Conservation (phyloP, 352 stramenopile genomes). For the Globisporangium lucens region DNA sequence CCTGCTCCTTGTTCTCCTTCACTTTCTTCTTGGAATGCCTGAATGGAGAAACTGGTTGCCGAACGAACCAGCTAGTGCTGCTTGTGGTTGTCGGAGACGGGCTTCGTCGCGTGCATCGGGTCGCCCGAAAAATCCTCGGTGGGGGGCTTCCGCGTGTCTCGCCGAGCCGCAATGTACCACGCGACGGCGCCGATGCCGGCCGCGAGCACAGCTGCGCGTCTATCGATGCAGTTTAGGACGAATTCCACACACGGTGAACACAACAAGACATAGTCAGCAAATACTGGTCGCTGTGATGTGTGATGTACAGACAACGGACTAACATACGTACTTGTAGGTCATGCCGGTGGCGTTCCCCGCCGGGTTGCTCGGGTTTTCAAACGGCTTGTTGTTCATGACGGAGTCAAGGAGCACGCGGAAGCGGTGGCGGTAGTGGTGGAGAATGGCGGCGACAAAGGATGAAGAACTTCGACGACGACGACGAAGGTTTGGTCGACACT, state of each 20-base stretch:
- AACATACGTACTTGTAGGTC: not conserved
- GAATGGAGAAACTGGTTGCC: not conserved
- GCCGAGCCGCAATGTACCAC: not conserved
- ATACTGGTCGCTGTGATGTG: too few species aligned
- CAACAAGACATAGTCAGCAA: too few species aligned
- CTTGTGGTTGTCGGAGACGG: not conserved
- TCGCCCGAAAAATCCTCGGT: not conserved
- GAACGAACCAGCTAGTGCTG: not conserved
- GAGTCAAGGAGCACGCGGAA: not conserved
- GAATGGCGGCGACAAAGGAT: not conserved
- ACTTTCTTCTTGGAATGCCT: not conserved
- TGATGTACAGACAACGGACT: not conserved
- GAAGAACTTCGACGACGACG: not conserved
- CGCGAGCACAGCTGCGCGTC: not conserved
- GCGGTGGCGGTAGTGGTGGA: not conserved
- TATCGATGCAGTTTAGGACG: not conserved
- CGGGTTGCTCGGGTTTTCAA: not conserved
- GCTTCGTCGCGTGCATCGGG: not conserved
- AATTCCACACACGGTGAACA: not conserved
- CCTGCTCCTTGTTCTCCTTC: not conserved
- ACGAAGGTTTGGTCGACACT: not conserved
- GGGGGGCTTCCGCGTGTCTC: not conserved
- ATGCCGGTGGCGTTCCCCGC: not conserved
- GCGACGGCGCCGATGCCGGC: not conserved
- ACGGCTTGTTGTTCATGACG: not conserved